Base-by-base conservation (phyloP, 2,329 filamentous ascomycete genomes). In the Arthrobotrys musiformis region DNA sequence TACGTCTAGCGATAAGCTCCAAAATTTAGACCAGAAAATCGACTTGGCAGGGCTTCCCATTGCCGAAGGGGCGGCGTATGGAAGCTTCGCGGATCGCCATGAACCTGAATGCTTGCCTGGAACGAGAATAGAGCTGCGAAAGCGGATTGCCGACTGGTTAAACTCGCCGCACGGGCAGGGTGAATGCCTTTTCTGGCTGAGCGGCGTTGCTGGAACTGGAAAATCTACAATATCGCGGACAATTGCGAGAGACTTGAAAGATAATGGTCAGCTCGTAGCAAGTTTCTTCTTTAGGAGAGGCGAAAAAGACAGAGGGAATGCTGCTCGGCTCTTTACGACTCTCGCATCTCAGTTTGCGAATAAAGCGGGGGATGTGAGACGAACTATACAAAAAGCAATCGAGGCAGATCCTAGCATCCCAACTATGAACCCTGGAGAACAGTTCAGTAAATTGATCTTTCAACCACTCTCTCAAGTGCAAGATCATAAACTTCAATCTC, bases 391-490 rank as follows among this genome's bases (percentile, higher is more conserved):
- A 33, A 58, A 42, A 22, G 64, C 50, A n/a, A 69, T 69, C 24
- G 64, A 69, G 15, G 22, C 9, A 8, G 64, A 69, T n/a, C 50
- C 64, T 2, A 33, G 11, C 19, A 69, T 69, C n/a, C 1, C 33
- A 9, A 61, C 3, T 82, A 83, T 46, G 46, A n/a, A 74, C 17
- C 52, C 83, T 1, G 74, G 58, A 19, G 80, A 85, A 17, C 84
- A 86, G 69, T 86, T 85, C 73, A 80, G 84, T 0, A 82, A 82
- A 62, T 83, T 86, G 0, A 80, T 86, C 42, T 50, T 83, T 0
- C 28, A 83, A 6, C 85, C 85, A 0, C 70, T 86, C 0, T 64
- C 66, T 48, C 69, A 70, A 30, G 17, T 79, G 24, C 33, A 61
- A 62, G 19, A 35, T 48, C 3, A n/a, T 9, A 19, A 9, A 9